Conservation (phyloP, 306 rosid genomes). For the Corylus avellana region DNA sequence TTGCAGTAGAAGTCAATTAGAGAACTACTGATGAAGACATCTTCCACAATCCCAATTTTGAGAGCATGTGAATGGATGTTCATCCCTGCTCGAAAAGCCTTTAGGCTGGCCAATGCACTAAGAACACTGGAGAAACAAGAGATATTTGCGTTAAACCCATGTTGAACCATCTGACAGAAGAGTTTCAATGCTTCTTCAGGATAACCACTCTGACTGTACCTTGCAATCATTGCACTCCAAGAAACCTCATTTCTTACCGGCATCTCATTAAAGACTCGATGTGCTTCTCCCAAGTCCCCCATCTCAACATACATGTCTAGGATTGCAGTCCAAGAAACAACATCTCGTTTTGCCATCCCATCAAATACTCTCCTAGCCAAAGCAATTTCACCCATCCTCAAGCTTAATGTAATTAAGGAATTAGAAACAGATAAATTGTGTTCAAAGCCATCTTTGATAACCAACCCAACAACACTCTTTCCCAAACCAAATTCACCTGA, state of each 20-base stretch:
- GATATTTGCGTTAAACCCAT: neutral
- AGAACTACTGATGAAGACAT: slow-evolving; percentile 10
- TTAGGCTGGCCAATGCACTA: slow-evolving; percentile 12
- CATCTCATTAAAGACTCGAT: slow-evolving; percentile 17
- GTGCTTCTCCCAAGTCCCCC: slow-evolving; percentile 24
- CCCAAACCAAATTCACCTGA: slow-evolving; percentile 10
- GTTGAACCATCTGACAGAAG: slow-evolving; percentile 7
- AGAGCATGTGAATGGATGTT: slow-evolving; percentile 16
- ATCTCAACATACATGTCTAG: slow-evolving; percentile 13
- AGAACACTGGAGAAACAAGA: slow-evolving; percentile 19
- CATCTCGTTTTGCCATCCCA: slow-evolving; percentile 16
- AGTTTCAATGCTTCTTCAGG: slow-evolving; percentile 20
- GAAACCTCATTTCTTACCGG: slow-evolving; percentile 22
- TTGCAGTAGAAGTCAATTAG: slow-evolving; percentile 16
- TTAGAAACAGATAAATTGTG: slow-evolving; percentile 13
- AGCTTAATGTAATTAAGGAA: slow-evolving; percentile 10
- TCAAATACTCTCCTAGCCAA: slow-evolving; percentile 26
- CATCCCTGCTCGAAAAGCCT: slow-evolving; percentile 19
- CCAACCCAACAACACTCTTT: slow-evolving; percentile 18
- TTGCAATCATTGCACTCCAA: slow-evolving; percentile 24
- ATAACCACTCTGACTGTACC: slow-evolving; percentile 19
- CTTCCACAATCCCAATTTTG: slow-evolving; percentile 14
- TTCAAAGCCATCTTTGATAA: slow-evolving; percentile 18
- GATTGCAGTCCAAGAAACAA: slow-evolving; percentile 26
- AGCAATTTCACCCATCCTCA: slow-evolving; percentile 7